These are phyloP conservation scores for Wickerhamomyces sydowiorum DNA, from an alignment of 805 yeast genomes.

Conservation along the genomic window DNA sequence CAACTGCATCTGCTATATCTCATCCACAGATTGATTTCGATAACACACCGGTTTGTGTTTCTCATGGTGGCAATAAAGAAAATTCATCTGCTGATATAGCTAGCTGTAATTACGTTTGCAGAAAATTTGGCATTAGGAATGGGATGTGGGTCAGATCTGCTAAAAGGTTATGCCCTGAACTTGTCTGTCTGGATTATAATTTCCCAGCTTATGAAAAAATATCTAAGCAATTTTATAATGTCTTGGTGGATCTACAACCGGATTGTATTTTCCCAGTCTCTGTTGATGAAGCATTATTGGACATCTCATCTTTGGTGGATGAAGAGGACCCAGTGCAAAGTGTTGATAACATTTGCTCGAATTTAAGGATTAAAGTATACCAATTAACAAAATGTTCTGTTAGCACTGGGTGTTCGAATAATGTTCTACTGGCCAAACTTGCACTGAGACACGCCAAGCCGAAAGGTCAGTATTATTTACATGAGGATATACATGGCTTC, in stretches of 20 bases:
- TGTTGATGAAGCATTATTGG: conserved; percentile 87
- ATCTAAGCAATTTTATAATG: conserved; percentile 61
- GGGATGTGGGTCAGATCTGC: conserved; percentile 90
- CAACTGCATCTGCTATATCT: conserved; percentile 66
- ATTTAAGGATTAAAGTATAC: conserved; percentile 33
- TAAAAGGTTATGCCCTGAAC: conserved; percentile 52
- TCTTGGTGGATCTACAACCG: conserved; percentile 39
- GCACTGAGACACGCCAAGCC: conserved; percentile 79
- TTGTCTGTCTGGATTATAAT: conserved; percentile 63
- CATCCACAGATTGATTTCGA: conserved; percentile 45
- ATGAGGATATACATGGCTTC: conserved; percentile 28
- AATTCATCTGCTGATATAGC: conserved; percentile 69
- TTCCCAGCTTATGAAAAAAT: conserved; percentile 65
- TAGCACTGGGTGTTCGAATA: conserved; percentile 74
- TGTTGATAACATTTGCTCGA: conserved; percentile 22
- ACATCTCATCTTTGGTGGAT: conserved; percentile 37
- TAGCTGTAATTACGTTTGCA: conserved; percentile 85
- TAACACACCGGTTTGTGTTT: conserved; percentile 54
- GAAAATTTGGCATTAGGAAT: conserved; percentile 70
- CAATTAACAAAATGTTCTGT: conserved; percentile 54
- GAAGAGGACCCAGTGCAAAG: conserved; percentile 17
- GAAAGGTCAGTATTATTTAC: conserved; percentile 46
- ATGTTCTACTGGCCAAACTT: conserved; percentile 72
- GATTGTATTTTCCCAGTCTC: conserved; percentile 62
- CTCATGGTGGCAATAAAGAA: conserved; percentile 37